A percentile compares a stretch with the other conserved stretches of the same genome.
These are phyloP conservation scores for Sporothrix mexicana DNA, from an alignment of 2,329 filamentous ascomycete genomes.

Conservation along the genomic window DNA sequence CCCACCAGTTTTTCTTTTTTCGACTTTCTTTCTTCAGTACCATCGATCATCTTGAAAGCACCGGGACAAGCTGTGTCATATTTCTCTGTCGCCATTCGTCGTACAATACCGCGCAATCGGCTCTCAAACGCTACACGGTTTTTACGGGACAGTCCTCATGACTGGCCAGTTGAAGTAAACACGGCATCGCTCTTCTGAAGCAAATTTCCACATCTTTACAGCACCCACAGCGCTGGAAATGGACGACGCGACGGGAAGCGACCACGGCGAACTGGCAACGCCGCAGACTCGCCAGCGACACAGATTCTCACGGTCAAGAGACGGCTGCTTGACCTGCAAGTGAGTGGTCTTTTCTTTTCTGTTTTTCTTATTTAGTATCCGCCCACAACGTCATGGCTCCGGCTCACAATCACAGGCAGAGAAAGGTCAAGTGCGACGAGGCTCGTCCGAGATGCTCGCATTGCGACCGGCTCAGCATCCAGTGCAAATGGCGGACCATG, in stretches of 20 bases:
- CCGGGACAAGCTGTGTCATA: background rate
- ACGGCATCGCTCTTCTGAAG: background rate
- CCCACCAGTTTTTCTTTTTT: background rate
- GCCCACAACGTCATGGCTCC: no score
- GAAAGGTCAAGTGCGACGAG: slow-evolving; percentile 61
- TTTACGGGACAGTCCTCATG: no score
- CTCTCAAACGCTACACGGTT: no score
- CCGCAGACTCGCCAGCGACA: slow-evolving; percentile 19
- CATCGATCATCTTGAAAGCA: background rate
- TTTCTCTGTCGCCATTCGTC: no score
- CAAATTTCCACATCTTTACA: no score
- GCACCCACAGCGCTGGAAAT: background rate
- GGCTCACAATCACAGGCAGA: slow-evolving; percentile 46
- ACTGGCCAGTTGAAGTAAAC: background rate
- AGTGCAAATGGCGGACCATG: slow-evolving; percentile 55
- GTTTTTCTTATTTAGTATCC: background rate
- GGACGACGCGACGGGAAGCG: slow-evolving; percentile 7
- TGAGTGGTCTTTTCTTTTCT: slow-evolving; percentile 39
- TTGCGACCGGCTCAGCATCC: slow-evolving; percentile 58
- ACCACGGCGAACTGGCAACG: background rate
- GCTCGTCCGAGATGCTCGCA: slow-evolving; percentile 58
- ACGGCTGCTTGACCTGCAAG: slow-evolving; percentile 57
- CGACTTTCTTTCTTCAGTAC: background rate
- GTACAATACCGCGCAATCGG: no score
- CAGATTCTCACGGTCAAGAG: slow-evolving; percentile 31